Percentiles rank a stretch among this genome's conserved stretches.
Conservation (phyloP, 495 filamentous ascomycete species). For the Elasticomyces elasticus region DNA sequence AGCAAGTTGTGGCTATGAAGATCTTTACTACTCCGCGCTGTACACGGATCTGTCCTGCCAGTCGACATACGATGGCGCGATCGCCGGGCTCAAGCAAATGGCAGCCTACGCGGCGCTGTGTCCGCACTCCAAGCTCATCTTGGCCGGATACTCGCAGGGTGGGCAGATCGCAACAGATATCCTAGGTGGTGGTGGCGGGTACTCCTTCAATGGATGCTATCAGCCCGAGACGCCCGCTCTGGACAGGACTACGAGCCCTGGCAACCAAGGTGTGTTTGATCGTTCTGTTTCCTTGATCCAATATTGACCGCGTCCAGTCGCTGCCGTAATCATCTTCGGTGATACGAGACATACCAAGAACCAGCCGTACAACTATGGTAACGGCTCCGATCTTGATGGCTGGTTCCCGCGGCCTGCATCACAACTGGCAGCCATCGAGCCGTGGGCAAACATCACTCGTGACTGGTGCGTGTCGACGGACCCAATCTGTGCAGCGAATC, state of each 20-base stretch:
- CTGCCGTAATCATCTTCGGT: slow-evolving; percentile 16
- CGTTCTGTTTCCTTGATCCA: background rate
- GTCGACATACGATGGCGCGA: slow-evolving; percentile 12
- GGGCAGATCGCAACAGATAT: slow-evolving; percentile 10
- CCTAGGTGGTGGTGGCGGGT: slow-evolving; percentile 19
- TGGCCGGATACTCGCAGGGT: slow-evolving; percentile 18
- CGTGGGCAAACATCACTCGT: slow-evolving; percentile 17
- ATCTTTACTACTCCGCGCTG: slow-evolving; percentile 14
- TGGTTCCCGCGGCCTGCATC: slow-evolving; percentile 3
- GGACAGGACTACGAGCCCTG: slow-evolving; percentile 8
- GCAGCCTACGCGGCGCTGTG: slow-evolving; percentile 13
- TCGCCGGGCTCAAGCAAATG: slow-evolving; percentile 11
- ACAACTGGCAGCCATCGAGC: background rate
- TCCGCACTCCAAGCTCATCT: slow-evolving; percentile 19
- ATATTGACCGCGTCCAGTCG: slow-evolving; percentile 9
- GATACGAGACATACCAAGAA: slow-evolving; percentile 10
- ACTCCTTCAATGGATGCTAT: slow-evolving; percentile 11
- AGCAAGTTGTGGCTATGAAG: slow-evolving; percentile 17
- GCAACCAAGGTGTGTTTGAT: slow-evolving; percentile 10
- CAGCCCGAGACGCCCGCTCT: slow-evolving; percentile 13
- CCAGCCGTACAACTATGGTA: slow-evolving; percentile 15
- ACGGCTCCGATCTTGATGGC: slow-evolving; percentile 11
- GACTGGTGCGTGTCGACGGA: slow-evolving; percentile 18
- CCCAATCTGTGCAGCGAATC: slow-evolving; percentile 15
- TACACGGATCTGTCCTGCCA: slow-evolving; percentile 17